Evolutionary conservation across 371 early-diverging fungal species (phyloP).

Genomic region (Funneliformis caledonium): DNA sequence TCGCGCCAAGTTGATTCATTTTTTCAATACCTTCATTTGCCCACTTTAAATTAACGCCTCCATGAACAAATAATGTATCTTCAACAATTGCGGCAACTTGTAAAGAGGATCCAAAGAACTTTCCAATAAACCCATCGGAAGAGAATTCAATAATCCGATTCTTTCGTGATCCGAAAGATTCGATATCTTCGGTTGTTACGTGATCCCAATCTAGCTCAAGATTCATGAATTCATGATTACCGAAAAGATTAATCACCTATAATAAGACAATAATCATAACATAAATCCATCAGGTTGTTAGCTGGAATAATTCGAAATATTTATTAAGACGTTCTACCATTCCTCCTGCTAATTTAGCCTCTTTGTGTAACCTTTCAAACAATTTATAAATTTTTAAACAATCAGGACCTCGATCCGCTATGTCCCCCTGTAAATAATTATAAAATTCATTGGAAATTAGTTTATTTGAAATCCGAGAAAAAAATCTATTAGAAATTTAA

Average conservation of each 20-base stretch:
- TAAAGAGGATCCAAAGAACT: slow-evolving; percentile 52
- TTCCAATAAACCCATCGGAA: slow-evolving; percentile 70
- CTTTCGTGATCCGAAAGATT: slow-evolving; percentile 64
- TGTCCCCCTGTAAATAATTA: slow-evolving; percentile 62
- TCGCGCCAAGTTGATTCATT: slow-evolving; percentile 52
- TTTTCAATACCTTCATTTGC: slow-evolving; percentile 56
- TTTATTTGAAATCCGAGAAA: not conserved
- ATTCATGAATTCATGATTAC: slow-evolving; percentile 84
- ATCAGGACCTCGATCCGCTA: slow-evolving; percentile 76
- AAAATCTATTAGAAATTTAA: not conserved
- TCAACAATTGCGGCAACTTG: slow-evolving; percentile 66
- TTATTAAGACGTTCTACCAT: slow-evolving; percentile 39
- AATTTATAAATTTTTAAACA: slow-evolving; percentile 70
- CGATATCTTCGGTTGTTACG: slow-evolving; percentile 66
- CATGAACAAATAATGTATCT: slow-evolving; percentile 75
- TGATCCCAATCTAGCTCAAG: slow-evolving; percentile 72
- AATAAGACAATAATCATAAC: not conserved
- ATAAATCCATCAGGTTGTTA: not conserved
- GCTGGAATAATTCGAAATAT: not conserved
- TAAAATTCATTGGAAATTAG: not conserved
- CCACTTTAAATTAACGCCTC: slow-evolving; percentile 65
- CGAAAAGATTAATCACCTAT: slow-evolving; percentile 59
- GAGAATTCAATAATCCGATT: slow-evolving; percentile 62
- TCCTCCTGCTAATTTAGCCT: slow-evolving; percentile 65
- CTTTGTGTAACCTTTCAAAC: slow-evolving; percentile 58